Evolutionary conservation across 257 asterid species (phyloP), one percentile per base, ranked within the genome.

Genomic region (Solanum chilense): DNA sequence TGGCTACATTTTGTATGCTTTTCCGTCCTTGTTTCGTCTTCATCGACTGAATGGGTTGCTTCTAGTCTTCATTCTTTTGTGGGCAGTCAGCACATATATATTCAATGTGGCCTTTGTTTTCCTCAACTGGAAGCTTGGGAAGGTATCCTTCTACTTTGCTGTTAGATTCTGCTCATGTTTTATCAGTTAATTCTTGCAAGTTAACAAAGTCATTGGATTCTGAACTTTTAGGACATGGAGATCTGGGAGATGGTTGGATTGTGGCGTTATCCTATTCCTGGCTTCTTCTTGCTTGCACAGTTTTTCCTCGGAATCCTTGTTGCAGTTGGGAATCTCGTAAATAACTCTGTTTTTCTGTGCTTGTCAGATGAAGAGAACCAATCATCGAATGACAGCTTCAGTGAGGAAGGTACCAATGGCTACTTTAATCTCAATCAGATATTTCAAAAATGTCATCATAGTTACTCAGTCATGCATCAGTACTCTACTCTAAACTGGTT

Each of bases 181-280:
- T 49, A 29, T 81, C 60, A 37, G 69, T 49, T 81, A 81, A 31
- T 47, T 81, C 85, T 81, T 29, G 84, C 86, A 58, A 77, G 81
- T 88, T 91, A 89, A 87, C 86, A 21, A 47, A 78, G 41, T 56
- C 16, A 78, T 89, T 84, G 87, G 31, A 86, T 83, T 88, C 18
- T 86, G 88, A 80, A 85, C 86, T 66, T 69, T 84, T 93, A 97
- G 99, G 99, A 97, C 89, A 95, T 95, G 99, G 97, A 95, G 92
- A 95, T 94, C 86, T 97, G 99, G 99, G 99, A 97, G 93, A 94
- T 95, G 99, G 92, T 97, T 90, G 99, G 99, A 86, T 88, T 97
- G 88, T 97, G 99, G 99, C 99, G 91, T 91, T 97, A 97, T 93
- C 95, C 99, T 60, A 97, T 95, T 91, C 99, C 99, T 90, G 99